Conservation (phyloP, 2,329 filamentous ascomycete species). For the Colletotrichum simmondsii region DNA sequence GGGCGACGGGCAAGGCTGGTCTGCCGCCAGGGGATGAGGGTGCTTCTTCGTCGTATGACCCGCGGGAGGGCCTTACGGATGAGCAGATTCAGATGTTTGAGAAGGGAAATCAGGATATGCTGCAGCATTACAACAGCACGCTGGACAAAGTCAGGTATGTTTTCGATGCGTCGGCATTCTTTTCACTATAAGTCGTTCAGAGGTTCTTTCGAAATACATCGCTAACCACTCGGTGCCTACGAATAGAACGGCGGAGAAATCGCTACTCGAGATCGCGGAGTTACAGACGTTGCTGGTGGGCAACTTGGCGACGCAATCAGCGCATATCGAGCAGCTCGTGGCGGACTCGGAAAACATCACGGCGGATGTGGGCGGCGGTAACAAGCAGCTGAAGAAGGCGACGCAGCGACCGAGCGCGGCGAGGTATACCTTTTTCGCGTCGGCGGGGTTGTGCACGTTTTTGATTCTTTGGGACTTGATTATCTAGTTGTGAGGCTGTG, state of each 20-base stretch:
- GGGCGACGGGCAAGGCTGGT: slow-evolving; percentile 35
- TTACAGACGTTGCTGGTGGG: slow-evolving; percentile 89
- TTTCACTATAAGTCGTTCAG: too few relatives aligned
- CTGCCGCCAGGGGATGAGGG: slow-evolving; percentile 38
- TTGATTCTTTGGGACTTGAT: slow-evolving; percentile 83
- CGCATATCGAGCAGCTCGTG: slow-evolving; percentile 89
- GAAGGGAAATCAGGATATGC: slow-evolving; percentile 90
- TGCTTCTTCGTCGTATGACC: slow-evolving; percentile 36
- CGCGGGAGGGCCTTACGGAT: slow-evolving; percentile 70
- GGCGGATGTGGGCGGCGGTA: slow-evolving; percentile 89
- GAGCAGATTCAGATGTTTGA: slow-evolving; percentile 96
- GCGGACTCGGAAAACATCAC: slow-evolving; percentile 83
- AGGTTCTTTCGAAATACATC: too few relatives aligned
- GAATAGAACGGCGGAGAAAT: slow-evolving; percentile 89
- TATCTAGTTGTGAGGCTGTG: slow-evolving; percentile 43
- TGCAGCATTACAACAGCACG: slow-evolving; percentile 94
- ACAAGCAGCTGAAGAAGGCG: slow-evolving; percentile 90
- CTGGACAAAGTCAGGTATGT: slow-evolving; percentile 92
- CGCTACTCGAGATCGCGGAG: slow-evolving; percentile 90
- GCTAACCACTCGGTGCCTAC: too few relatives aligned
- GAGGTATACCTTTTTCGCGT: slow-evolving; percentile 83
- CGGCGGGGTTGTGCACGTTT: slow-evolving; percentile 78
- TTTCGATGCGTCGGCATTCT: too few relatives aligned
- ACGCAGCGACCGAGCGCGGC: slow-evolving; percentile 77
- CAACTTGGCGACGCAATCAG: slow-evolving; percentile 87